A percentile compares a stretch with the other conserved stretches of the same genome.
These are phyloP conservation scores for Escovopsis sp. DNA, from an alignment of 2,329 filamentous ascomycete species.

Conservation along the genomic window DNA sequence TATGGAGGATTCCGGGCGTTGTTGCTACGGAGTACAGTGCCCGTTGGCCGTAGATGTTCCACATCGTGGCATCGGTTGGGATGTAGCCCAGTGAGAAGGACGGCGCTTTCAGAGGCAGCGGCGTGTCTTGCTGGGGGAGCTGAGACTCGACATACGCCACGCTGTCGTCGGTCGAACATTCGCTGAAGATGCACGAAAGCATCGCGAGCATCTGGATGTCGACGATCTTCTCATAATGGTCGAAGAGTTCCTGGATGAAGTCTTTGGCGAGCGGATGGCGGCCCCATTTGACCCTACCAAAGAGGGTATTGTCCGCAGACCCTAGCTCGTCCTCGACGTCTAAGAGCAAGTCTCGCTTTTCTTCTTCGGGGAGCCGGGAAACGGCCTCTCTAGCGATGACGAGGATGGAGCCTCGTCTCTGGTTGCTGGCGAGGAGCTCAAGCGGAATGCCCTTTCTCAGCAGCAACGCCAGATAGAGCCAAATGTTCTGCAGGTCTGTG, in stretches of 20 bases:
- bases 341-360: not conserved
- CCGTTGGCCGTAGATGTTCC: constrained; percentile 36
- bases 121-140: constrained; percentile 44
- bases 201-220: constrained; percentile 60
- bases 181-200: constrained; percentile 55
- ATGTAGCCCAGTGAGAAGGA: constrained; percentile 55
- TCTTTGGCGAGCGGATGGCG: constrained; percentile 46
- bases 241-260: constrained; percentile 48
- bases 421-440: constrained; percentile 41
- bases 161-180: constrained; percentile 39
- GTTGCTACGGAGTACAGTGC: constrained; percentile 39
- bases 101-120: constrained; percentile 49
- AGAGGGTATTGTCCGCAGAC: constrained; percentile 20
- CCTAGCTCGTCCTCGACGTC: not conserved
- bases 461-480: constrained; percentile 67
- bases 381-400: constrained; percentile 49
- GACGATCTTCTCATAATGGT: constrained; percentile 45
- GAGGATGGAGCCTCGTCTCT: constrained; percentile 44
- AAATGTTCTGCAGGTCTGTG: constrained; percentile 62
- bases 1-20: constrained; percentile 42
- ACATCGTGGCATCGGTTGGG: constrained; percentile 40
- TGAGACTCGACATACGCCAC: constrained; percentile 43
- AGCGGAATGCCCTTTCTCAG: constrained; percentile 64
- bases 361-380: constrained; percentile 16
- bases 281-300: constrained; percentile 54